These are phyloP conservation scores for Colletotrichum kahawae DNA, from an alignment of 2,329 filamentous ascomycete species.

Conservation along the genomic window DNA sequence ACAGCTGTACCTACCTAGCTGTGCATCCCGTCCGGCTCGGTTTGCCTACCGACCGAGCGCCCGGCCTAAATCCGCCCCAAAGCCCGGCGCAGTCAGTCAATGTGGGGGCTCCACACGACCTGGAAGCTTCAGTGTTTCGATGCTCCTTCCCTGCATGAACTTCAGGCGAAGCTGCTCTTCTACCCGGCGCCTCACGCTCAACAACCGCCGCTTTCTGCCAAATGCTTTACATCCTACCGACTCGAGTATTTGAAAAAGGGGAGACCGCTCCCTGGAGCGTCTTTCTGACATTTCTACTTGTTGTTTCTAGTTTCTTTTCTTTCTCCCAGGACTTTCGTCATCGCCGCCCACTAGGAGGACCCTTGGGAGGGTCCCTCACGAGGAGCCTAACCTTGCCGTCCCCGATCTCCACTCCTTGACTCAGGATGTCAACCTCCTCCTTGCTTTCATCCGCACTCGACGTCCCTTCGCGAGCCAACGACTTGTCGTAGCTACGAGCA, in stretches of 20 bases:
- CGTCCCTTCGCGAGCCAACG: constrained; percentile 52
- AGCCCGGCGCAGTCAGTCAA: not conserved
- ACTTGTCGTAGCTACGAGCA: constrained; percentile 70
- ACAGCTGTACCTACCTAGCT: not conserved
- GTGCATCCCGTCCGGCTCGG: constrained; percentile 3
- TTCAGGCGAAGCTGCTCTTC: not conserved
- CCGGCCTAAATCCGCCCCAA: not conserved
- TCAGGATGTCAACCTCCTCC: constrained; percentile 61
- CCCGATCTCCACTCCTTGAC: constrained; percentile 71
- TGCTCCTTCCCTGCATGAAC: constrained; percentile 18
- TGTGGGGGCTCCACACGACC: constrained; percentile 17
- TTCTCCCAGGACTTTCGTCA: constrained; percentile 34
- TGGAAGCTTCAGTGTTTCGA: not conserved
- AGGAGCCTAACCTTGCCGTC: constrained; percentile 70
- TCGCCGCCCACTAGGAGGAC: constrained; percentile 57
- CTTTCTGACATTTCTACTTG: not conserved
- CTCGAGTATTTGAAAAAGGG: not conserved
- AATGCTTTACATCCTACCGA: not conserved
- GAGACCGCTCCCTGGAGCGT: not conserved
- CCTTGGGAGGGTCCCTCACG: constrained; percentile 65
- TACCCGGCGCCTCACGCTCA: not conserved
- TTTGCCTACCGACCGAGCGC: not conserved
- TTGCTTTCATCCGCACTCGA: constrained; percentile 44
- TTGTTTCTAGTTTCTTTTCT: constrained; percentile 19
- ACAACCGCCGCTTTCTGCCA: not conserved